These are phyloP conservation scores for Cladorrhinum samala DNA, from an alignment of 495 filamentous ascomycete species.

Conservation along the genomic window DNA sequence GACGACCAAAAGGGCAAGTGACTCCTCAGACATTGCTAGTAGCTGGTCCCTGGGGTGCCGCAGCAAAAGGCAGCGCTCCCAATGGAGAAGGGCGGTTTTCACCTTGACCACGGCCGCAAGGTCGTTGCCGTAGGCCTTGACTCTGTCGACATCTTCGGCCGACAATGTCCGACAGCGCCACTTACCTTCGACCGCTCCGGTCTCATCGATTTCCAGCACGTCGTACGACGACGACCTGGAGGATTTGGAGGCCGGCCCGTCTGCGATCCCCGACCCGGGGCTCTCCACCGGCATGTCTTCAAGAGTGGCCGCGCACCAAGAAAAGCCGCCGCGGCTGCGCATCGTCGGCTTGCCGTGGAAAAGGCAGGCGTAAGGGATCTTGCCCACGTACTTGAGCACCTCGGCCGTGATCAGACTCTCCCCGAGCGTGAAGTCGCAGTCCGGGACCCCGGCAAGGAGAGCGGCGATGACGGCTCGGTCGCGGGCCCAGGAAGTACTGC, in stretches of 20 bases:
- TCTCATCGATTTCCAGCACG: neutral
- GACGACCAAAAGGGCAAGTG: neutral
- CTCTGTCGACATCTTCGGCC: neutral
- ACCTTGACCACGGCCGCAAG: neutral
- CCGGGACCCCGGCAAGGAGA: neutral
- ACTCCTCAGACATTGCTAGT: neutral
- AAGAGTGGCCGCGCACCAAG: slow-evolving; percentile 1
- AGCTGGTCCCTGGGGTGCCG: neutral
- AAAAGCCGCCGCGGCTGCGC: neutral
- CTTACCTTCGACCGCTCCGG: neutral
- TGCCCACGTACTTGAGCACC: neutral
- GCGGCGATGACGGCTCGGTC: slow-evolving; percentile 6
- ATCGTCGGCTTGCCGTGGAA: slow-evolving; percentile 7
- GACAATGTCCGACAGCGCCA: neutral
- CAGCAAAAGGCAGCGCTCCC: neutral
- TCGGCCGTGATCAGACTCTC: neutral
- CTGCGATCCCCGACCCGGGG: neutral
- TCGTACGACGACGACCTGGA: no score
- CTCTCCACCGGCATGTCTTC: neutral
- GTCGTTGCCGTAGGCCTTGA: neutral
- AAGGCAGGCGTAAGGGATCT: slow-evolving; percentile 1
- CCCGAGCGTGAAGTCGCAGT: neutral
- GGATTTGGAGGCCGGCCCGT: neutral
- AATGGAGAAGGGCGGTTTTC: neutral
- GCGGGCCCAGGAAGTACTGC: slow-evolving; percentile 6